A percentile compares a stretch with the other conserved stretches of the same genome.
phyloP scores from a whole-genome alignment of 2,329 filamentous ascomycete genomes.

The Beauveria bassiana region DNA sequence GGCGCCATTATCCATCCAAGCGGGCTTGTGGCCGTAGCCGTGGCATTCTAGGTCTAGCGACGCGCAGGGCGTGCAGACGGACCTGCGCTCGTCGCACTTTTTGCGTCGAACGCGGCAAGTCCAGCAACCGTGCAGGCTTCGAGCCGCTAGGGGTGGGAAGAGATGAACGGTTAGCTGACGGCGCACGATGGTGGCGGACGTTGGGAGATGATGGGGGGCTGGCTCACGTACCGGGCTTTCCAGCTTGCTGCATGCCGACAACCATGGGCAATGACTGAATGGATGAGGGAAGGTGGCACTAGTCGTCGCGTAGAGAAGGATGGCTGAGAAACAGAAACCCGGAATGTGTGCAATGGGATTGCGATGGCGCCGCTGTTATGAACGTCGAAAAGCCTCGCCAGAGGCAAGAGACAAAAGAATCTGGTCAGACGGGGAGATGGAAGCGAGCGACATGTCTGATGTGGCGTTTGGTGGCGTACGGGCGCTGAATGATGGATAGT shows the following conservation, averaged over 20 bases:
- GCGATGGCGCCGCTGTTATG: too few species aligned
- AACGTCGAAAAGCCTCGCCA: too few species aligned
- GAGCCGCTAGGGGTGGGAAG: not conserved
- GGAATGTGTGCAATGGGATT: not conserved
- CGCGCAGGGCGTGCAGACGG: not conserved
- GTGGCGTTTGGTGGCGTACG: too few species aligned
- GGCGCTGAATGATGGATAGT: too few species aligned
- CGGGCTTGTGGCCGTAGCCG: not conserved
- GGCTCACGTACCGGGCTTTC: not conserved
- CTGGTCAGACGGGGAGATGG: too few species aligned
- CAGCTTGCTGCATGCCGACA: not conserved
- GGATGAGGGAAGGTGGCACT: not conserved
- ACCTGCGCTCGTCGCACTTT: not conserved
- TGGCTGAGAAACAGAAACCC: not conserved
- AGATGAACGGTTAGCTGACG: not conserved
- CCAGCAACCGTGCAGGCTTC: not conserved
- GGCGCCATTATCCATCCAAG: not conserved
- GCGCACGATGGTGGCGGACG: not conserved
- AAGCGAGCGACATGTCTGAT: too few species aligned
- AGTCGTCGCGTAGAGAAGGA: not conserved
- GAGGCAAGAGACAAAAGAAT: too few species aligned
- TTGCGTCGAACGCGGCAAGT: not conserved
- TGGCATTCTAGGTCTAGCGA: not conserved
- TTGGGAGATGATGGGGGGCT: not conserved
- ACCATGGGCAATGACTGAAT: not conserved